phyloP scores from a whole-genome alignment of 73 alveolate species.

The Paramecium octaurelia region DNA sequence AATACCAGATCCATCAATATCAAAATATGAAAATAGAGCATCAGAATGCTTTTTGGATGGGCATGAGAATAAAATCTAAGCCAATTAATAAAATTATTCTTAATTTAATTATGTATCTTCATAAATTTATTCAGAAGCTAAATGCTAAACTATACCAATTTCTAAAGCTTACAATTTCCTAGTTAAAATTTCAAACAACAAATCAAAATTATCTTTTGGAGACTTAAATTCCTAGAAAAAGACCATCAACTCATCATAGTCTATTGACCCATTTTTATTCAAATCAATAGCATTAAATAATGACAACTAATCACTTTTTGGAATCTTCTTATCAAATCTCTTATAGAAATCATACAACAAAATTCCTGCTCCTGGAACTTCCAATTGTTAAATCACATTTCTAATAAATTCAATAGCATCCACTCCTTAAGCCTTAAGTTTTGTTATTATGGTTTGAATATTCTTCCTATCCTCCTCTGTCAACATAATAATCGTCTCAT shows the following conservation, averaged over 20 bases:
- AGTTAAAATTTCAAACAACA: slow-evolving; percentile 26
- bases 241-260: slow-evolving; percentile 53
- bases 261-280: slow-evolving; percentile 58
- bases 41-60: slow-evolving; percentile 46
- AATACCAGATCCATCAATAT: not conserved
- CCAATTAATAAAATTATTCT: not conserved
- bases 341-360: slow-evolving; percentile 1
- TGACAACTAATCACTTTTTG: slow-evolving; percentile 29
- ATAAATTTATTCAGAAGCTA: slow-evolving; percentile 22
- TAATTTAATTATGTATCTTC: not conserved
- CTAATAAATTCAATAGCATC: slow-evolving; percentile 13
- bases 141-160: slow-evolving; percentile 7
- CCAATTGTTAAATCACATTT: not conserved
- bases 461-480: slow-evolving; percentile 11
- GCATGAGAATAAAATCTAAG: not conserved
- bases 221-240: slow-evolving; percentile 41
- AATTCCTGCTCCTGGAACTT: slow-evolving; percentile 19
- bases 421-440: not conserved
- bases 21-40: not conserved
- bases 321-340: slow-evolving; percentile 44
- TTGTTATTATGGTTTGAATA: not conserved
- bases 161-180: slow-evolving; percentile 37
- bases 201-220: not conserved
- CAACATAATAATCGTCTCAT: not conserved
- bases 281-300: slow-evolving; percentile 52